Conservation (phyloP, 1,284 basidiomycete species). For the Malassezia equina region DNA sequence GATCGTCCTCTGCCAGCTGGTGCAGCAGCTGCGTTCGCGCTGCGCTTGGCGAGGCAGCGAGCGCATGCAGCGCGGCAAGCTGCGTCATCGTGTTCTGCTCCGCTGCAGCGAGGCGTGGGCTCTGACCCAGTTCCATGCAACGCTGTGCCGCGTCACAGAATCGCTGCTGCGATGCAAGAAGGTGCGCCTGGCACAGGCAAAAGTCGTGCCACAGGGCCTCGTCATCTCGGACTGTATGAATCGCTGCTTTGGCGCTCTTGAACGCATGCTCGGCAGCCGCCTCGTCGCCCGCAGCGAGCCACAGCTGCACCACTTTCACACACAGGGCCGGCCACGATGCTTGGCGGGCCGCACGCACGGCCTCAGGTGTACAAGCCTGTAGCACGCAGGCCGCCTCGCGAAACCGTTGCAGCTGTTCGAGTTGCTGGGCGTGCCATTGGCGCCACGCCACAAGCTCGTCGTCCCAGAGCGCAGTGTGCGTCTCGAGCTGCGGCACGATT, state of each 20-base stretch:
- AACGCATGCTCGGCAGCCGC: constrained; percentile 91
- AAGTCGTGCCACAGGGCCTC: constrained; percentile 33
- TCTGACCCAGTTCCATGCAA: constrained; percentile 69
- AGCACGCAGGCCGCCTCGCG: constrained; percentile 78
- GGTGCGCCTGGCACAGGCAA: constrained; percentile 58
- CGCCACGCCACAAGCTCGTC: constrained; percentile 55
- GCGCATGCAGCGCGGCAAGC: constrained; percentile 85
- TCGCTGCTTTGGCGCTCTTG: constrained; percentile 82
- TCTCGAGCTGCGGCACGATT: not conserved
- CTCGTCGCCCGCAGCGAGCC: constrained; percentile 89
- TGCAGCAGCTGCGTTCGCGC: constrained; percentile 83
- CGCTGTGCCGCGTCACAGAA: constrained; percentile 89
- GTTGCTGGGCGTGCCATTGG: constrained; percentile 72
- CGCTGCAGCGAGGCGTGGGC: constrained; percentile 27
- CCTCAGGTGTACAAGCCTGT: constrained; percentile 79
- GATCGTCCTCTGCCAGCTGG: constrained; percentile 76
- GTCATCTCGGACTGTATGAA: constrained; percentile 53
- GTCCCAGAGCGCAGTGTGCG: not conserved
- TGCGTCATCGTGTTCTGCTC: constrained; percentile 29
- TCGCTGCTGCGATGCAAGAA: constrained; percentile 79
- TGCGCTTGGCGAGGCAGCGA: constrained; percentile 92
- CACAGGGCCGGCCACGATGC: constrained; percentile 78
- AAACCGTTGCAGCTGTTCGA: constrained; percentile 88
- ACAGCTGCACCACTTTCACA: constrained; percentile 81
- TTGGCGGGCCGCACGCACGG: constrained; percentile 70